Conservation (phyloP, 176 grass and related monocot species). For the Neostapfia colusana region DNA sequence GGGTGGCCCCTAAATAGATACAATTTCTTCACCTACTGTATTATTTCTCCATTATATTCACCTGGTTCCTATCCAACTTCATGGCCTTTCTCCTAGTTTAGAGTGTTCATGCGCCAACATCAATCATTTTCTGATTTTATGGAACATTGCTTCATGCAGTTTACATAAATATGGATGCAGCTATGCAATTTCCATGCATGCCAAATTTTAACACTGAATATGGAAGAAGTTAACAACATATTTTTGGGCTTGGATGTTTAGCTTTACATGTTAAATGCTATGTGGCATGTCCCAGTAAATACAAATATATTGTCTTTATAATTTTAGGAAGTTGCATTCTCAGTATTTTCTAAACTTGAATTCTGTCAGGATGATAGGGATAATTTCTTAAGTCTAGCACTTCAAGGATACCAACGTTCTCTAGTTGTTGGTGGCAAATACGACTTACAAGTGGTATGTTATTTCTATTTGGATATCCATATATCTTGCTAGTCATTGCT, state of each 20-base stretch:
- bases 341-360: constrained; percentile 25
- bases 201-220: constrained; percentile 3
- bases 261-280: constrained; percentile 17
- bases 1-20: constrained; percentile 7
- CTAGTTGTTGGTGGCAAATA: constrained; percentile 85
- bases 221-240: neutral
- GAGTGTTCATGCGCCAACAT: neutral
- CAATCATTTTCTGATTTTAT: neutral
- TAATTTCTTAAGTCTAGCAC: constrained; percentile 71
- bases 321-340: constrained; percentile 5
- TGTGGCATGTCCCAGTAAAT: constrained; percentile 1
- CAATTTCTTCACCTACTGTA: neutral
- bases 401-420: constrained; percentile 76
- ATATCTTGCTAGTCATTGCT: neutral
- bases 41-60: neutral
- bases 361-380: constrained; percentile 75
- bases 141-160: neutral
- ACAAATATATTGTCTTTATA: neutral
- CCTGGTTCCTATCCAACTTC: neutral
- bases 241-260: constrained; percentile 9
- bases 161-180: neutral
- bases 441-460: constrained; percentile 88
- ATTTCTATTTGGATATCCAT: neutral
- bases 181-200: neutral
- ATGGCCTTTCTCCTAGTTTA: neutral